Base-by-base conservation (phyloP, 2,329 filamentous ascomycete species). In the Sclerotinia subarctica region DNA sequence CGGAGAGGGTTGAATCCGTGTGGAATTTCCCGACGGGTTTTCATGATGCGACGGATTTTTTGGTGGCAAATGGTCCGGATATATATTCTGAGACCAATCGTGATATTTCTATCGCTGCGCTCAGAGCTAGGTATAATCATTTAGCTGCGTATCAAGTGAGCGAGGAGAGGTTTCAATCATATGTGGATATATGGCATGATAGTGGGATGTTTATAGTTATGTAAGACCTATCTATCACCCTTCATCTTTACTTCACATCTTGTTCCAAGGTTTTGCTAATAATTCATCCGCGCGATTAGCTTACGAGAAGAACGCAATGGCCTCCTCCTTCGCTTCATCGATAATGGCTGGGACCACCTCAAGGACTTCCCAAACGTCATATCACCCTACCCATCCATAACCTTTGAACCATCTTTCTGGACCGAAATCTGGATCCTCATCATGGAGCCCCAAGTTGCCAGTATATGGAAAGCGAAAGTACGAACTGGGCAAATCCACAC, bases 341-440 rank as follows among this genome's bases (percentile, higher is more conserved):
- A 60, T 29, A 60, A 60, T 32, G 57, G 57, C 13, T 60, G 57
- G 57, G 17, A 24, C 2, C 57, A 60, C 29, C 21, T 60, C 57
- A 26, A 44, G 7, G 35, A 60, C 42, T 26, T 32, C 5, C 52
- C 52, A 32, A 19, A 32, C 1, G 11, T 53, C 26, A 32, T 53
- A 21, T 21, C 21, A 21, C 57, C 42, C 3, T 60, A 60, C 24
- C 57, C 57, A 3, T 42, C 42, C 3, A 19, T 46, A 24, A 24
- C n/a, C 17, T 47, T 29, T 10, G 6, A 24, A 5, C 57, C 57
- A 2, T 4, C 15, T 17, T 60, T 15, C 24, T 60, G 35, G n/a
- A 4, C 21, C 29, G n/a, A 42, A 10, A 35, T 60, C 38, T 60
- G 42, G 35, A 47, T n/a, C n/a, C 42, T 60, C 3, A 26, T 60